Base-by-base conservation (phyloP, 768 basidiomycete species). In the Macrolepiota albuminosa region DNA sequence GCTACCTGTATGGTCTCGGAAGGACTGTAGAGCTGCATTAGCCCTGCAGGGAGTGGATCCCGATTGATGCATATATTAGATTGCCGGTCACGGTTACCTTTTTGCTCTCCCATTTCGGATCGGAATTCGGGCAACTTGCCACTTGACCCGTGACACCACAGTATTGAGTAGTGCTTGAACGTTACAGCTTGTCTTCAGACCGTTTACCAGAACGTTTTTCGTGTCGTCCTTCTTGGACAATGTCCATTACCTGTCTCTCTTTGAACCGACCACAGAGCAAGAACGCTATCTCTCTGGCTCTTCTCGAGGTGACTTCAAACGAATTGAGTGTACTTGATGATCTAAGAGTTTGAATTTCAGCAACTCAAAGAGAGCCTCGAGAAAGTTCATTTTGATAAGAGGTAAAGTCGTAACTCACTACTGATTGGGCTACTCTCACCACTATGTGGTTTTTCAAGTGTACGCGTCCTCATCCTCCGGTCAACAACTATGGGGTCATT, bases 211-310 rank as follows among this genome's bases (percentile, higher is more conserved):
- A n/a, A n/a, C n/a, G n/a, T n/a, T n/a, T n/a, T n/a, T n/a, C n/a
- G n/a, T n/a, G n/a, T n/a, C n/a, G n/a, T n/a, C n/a, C n/a, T 81
- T 79, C 64, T 73, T 90, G 31, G 81, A 87, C 67, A 78, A 80
- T 21, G 68, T 84, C 16, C 8, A 79, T 94, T 53, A 78, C 82
- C 21, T 88, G 81, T 64, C 78, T 95, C 21, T 84, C 84, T n/a
- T 82, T 95, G 59, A 90, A 95, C 68, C 79, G 91, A 60, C 90
- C 92, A 8, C 80, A 88, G 64, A 86, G 84, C 66, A 93, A 87
- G 80, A 96, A 96, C 75, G 92, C 94, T 24, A 91, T 96, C 48
- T 94, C 92, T 3, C 73, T 84, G 61, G 75, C 76, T 39, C 79
- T 96, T 63, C 76, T 96, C 36, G 75, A 83, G 76, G 91, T 90